Conservation (phyloP, 1,284 basidiomycete genomes). For the Irpex lacteus region DNA sequence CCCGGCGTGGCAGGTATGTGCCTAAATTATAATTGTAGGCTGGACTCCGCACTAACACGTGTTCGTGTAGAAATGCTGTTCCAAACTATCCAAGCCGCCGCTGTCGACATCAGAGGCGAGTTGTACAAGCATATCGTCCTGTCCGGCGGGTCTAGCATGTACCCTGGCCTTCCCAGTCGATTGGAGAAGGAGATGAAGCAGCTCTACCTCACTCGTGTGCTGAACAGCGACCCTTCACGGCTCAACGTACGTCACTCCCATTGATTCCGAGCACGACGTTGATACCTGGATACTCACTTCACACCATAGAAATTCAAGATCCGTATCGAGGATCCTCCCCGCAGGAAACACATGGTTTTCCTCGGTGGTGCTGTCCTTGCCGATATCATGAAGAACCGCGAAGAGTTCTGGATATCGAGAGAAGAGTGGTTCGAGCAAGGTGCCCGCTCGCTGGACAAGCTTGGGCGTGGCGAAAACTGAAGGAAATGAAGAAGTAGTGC, state of each 20-base stretch:
- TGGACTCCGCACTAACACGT: not conserved
- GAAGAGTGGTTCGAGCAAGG: conserved; percentile 96
- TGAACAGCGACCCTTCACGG: conserved; percentile 82
- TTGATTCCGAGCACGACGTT: not conserved
- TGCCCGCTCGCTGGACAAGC: conserved; percentile 77
- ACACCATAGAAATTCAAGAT: conserved; percentile 94
- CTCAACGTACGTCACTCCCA: conserved; percentile 68
- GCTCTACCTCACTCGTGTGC: conserved; percentile 88
- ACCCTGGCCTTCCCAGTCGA: conserved; percentile 94
- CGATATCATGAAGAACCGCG: conserved; percentile 96
- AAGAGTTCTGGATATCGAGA: conserved; percentile 93
- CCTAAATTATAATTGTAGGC: not conserved
- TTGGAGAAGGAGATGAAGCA: conserved; percentile 99
- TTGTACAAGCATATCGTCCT: conserved; percentile 99
- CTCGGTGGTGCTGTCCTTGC: conserved; percentile 94
- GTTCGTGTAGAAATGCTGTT: conserved; percentile 83
- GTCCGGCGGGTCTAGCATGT: conserved; percentile 97
- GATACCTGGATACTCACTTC: not conserved
- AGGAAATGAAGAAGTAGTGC: not conserved
- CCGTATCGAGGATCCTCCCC: conserved; percentile 95
- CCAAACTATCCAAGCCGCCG: conserved; percentile 91
- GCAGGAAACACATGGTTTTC: conserved; percentile 99
- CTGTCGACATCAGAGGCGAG: conserved; percentile 88
- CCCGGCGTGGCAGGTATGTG: conserved; percentile 85
- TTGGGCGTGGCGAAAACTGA: conserved; percentile 61